Evolutionary conservation across 2,329 filamentous ascomycete species (phyloP), one percentile per base, ranked within the genome.

Genomic region (Verticillium longisporum): DNA sequence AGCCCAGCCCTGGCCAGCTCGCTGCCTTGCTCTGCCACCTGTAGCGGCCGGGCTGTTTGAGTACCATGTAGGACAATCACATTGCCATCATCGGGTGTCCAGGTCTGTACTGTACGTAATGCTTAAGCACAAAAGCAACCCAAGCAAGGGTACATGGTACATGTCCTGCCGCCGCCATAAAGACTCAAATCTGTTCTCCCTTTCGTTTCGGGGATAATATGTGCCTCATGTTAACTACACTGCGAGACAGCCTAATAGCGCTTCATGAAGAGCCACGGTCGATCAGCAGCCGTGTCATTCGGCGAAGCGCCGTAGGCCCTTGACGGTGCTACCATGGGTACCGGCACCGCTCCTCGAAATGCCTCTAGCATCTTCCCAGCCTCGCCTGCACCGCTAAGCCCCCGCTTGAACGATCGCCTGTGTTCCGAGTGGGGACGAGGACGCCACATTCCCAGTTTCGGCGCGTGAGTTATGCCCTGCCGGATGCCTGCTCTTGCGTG

Each of bases 361-460:
- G 13, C 45, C 45, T 26, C n/a, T 26, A 50, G 45, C 4, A 4
- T 50, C n/a, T 21, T n/a, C 6, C 45, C 45, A 50, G 45, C 45
- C 45, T 26, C 60, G 53, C 63, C 59, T 64, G 60, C 59, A 21
- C n/a, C 18, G 9, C 45, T 26, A 10, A 21, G 45, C 7, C n/a
- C 45, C n/a, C 7, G 18, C n/a, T 21, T 26, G 45, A 21, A 10
- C n/a, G n/a, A 50, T 64, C 56, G 62, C 37, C 63, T 64, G 59
- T 69, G 61, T 53, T 65, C 68, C 31, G n/a, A 26, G 90, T 78
- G 10, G 88, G 86, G 50, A 97, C 72, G 31, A 98, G 68, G 1
- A 99, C 90, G 38, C 95, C 95, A 70, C 92, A 97, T 75, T 98
- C 95, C 93, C 94, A 98, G 73, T 98, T 99, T 60, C 90, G 87